These are phyloP conservation scores for Fusarium graminum DNA, from an alignment of 2,329 filamentous ascomycete species.

Conservation along the genomic window DNA sequence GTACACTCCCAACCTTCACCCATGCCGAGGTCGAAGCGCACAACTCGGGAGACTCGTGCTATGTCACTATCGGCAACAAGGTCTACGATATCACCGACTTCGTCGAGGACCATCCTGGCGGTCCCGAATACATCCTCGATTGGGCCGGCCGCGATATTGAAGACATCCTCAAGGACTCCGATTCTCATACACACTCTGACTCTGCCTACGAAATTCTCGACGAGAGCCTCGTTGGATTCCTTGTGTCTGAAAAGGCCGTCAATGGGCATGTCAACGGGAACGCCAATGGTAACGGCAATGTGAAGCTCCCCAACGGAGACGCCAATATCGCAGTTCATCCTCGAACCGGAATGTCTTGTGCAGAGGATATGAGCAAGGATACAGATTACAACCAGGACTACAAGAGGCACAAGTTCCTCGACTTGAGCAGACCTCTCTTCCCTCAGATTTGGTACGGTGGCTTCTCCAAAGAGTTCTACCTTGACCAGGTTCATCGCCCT, in stretches of 20 bases:
- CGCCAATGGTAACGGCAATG: constrained; percentile 44
- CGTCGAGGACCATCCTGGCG: constrained; percentile 89
- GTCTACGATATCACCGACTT: constrained; percentile 98
- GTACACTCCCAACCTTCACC: constrained; percentile 86
- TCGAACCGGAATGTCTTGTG: constrained; percentile 88
- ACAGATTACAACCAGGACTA: constrained; percentile 84
- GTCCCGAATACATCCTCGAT: constrained; percentile 86
- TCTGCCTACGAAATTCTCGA: constrained; percentile 96
- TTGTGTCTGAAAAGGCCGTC: constrained; percentile 70
- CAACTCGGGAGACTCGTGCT: constrained; percentile 86
- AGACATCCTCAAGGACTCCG: constrained; percentile 83
- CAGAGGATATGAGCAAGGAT: constrained; percentile 86
- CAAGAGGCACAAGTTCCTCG: constrained; percentile 92
- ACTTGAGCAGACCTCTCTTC: constrained; percentile 86
- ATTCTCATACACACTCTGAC: constrained; percentile 89
- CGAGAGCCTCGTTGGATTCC: constrained; percentile 85
- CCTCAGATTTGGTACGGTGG: constrained; percentile 89
- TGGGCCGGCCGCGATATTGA: constrained; percentile 90
- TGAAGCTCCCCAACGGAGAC: constrained; percentile 50
- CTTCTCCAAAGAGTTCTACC: constrained; percentile 95
- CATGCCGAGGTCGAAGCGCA: constrained; percentile 84
- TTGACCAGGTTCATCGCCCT: constrained; percentile 95
- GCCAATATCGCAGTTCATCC: constrained; percentile 62
- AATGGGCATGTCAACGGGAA: constrained; percentile 51
- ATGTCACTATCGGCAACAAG: constrained; percentile 88